Evolutionary conservation across 495 filamentous ascomycete species (phyloP), one percentile per base, ranked within the genome.

Genomic region (Aspergillus hancockii): DNA sequence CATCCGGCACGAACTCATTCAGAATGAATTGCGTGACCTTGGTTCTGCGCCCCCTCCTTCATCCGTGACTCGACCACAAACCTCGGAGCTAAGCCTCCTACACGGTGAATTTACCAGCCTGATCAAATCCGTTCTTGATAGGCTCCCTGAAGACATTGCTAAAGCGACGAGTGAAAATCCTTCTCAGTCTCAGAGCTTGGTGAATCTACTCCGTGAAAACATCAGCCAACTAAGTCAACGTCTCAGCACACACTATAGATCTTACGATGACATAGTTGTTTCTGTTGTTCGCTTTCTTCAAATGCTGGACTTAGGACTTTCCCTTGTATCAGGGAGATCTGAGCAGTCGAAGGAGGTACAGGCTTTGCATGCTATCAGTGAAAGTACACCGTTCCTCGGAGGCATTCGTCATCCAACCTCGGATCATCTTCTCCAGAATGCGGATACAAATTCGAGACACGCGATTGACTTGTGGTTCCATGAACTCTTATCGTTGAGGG

Each of bases 61-160:
- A 14, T 81, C 86, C n/a, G 84, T 96, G 28, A 91, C 85, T 64
- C 81, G 94, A 7, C 92, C 93, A 0, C 70, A 74, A 10, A 68
- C 67, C 7, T 91, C 89, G 0, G 81, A 89, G 58, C 79, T 96
- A 41, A 72, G 78, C 30, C 70, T 86, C n/a, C 72, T 98, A 14
- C 91, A 96, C 60, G 85, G 83, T 0, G 93, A 97, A 66, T 91
- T 97, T 64, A 79, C 76, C 49, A 94, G 89, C 58, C 71, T 96
- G 23, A 74, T 96, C 18, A 85, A 85, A 54, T 78, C 84, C 7
- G 71, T 93, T 9, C 72, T 92, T 10, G 70, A 77, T 36, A 79
- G 80, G 34, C 80, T 84, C 36, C 80, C 85, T 0, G 78, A 83
- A 30, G 57, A 69, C 7, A 73, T 69, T 62, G 67, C 73, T 45